Evolutionary conservation across 2,329 filamentous ascomycete genomes (phyloP), one percentile per base, ranked within the genome.

Genomic region (Fusarium redolens): DNA sequence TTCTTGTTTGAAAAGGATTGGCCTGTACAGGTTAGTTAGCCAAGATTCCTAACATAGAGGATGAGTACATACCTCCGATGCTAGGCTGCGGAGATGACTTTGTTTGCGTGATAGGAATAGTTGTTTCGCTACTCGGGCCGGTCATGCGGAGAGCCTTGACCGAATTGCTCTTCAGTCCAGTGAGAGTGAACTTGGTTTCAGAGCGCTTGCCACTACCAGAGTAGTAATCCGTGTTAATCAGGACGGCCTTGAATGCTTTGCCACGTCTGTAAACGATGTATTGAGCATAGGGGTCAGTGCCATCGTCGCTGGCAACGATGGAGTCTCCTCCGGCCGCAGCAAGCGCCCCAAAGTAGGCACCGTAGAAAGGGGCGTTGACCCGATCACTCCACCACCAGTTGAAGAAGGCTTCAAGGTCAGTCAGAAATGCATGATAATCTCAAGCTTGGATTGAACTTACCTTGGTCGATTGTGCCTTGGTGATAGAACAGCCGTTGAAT

Each of bases 31-130:
- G 25, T 25, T 25, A 25, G 25, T 59, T 9, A 31, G 25, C 5
- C 14, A 22, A 14, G 4, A 5, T 7, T 3, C 9, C 15, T 4
- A 25, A 1, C 0, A 10, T 17, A 1, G 11, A 31, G 3, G 0
- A 4, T 9, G 12, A 0, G 1, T 11, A 5, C 25, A 51, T 43
- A 56, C 48, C 37, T 15, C 48, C 48, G 8, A 61, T 61, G 2
- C 37, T 56, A 4, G 58, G 58, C 3, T 61, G 22, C 11, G 33
- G 37, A 5, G 7, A n/a, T 3, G 30, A 33, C 1, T 30, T 22
- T 8, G 22, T 61, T 15, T 61, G 37, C 9, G 17, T 9, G 1
- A 43, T 3, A 15, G 58, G 30, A 17, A 61, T 18, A 5, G 17
- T 14, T 22, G 37, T 56, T 22, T 61, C 30, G 2, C 58, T 61